These are phyloP conservation scores for Protea cynaroides DNA, from an alignment of 164 flowering plant genomes.

Conservation along the genomic window DNA sequence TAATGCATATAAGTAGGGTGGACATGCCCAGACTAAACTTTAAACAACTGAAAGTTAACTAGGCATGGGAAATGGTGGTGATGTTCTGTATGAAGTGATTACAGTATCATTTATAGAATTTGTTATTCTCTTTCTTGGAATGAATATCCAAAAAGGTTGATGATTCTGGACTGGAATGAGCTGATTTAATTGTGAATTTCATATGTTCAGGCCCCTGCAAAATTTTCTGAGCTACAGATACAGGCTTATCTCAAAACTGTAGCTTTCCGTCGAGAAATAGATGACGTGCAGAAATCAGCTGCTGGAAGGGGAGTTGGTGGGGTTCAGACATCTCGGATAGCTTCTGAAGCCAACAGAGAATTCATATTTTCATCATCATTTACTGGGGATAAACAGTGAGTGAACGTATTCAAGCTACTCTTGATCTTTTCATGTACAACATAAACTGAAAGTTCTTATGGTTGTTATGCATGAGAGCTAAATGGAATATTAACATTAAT, in stretches of 20 bases:
- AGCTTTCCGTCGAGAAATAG: conserved; percentile 93
- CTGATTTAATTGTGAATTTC: conserved; percentile 3
- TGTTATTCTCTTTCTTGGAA: background rate
- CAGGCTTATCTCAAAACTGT: conserved; percentile 91
- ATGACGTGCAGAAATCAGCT: conserved; percentile 92
- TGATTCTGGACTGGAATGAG: background rate
- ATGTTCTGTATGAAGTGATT: too few relatives aligned
- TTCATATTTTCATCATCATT: conserved; percentile 89
- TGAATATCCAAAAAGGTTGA: background rate
- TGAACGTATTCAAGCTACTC: conserved; percentile 3
- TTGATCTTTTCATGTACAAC: background rate
- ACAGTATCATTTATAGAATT: too few relatives aligned
- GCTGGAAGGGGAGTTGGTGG: conserved; percentile 86
- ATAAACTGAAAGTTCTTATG: background rate
- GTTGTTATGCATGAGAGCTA: background rate
- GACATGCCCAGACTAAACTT: too few relatives aligned
- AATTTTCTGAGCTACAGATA: conserved; percentile 91
- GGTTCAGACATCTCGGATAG: conserved; percentile 77
- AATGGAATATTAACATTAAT: background rate
- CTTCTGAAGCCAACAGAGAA: conserved; percentile 91
- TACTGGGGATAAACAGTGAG: conserved; percentile 84
- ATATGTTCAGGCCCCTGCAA: conserved; percentile 55
- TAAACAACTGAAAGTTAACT: too few relatives aligned
- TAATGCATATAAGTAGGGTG: too few relatives aligned
- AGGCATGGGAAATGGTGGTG: too few relatives aligned